Conservation (phyloP, 176 grass and related monocot species). For the Otatea glauca region DNA sequence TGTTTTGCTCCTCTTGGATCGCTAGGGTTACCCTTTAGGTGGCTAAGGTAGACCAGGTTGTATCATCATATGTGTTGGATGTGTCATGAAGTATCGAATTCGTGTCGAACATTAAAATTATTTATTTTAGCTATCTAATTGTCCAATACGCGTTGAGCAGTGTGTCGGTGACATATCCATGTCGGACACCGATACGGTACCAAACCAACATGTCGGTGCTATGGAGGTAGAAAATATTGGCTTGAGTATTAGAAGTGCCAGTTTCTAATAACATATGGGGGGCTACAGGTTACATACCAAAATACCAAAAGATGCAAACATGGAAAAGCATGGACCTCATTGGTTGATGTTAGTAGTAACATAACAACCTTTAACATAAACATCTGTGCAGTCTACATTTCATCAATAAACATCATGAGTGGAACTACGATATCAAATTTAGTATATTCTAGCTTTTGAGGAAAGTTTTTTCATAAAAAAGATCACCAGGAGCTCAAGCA, state of each 20-base stretch:
- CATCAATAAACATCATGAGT: slow-evolving; percentile 15
- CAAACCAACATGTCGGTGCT: too few relatives aligned
- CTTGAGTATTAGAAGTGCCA: background rate
- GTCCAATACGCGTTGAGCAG: too few relatives aligned
- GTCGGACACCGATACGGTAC: too few relatives aligned
- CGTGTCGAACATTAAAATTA: too few relatives aligned
- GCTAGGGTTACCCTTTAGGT: too few relatives aligned
- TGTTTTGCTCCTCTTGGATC: too few relatives aligned
- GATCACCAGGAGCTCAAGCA: background rate
- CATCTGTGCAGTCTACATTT: background rate
- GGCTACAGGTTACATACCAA: background rate
- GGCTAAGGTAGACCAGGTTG: too few relatives aligned
- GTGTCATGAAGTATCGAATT: too few relatives aligned
- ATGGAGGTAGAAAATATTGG: too few relatives aligned
- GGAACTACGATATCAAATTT: background rate
- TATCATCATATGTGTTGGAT: too few relatives aligned
- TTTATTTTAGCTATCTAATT: too few relatives aligned
- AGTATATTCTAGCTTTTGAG: background rate
- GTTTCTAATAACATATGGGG: background rate
- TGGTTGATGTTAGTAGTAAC: background rate
- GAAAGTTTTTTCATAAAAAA: background rate
- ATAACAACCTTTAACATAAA: slow-evolving; percentile 16
- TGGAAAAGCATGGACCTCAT: slow-evolving; percentile 2
- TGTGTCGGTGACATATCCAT: too few relatives aligned
- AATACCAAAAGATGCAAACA: slow-evolving; percentile 3